A percentile compares a stretch with the other conserved stretches of the same genome.
Evolutionary conservation across 495 filamentous ascomycete genomes (phyloP).

Genomic region (Corynascus novoguineensis): DNA sequence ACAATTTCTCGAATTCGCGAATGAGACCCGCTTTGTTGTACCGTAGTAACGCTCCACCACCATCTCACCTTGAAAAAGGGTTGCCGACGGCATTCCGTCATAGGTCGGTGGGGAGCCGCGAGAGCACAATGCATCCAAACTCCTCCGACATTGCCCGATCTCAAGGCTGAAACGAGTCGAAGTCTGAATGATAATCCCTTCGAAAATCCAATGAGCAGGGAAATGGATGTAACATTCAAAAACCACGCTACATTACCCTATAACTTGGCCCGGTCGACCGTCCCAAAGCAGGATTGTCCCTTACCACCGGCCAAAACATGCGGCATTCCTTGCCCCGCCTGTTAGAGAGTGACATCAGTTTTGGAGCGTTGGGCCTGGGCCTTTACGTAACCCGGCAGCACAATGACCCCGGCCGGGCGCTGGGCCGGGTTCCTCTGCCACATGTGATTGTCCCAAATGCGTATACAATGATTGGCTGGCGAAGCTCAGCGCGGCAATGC

Average conservation of each 20-base stretch:
- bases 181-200: not conserved
- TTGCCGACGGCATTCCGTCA: slow-evolving; percentile 28
- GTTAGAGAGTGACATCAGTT: slow-evolving; percentile 13
- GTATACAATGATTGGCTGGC: slow-evolving; percentile 16
- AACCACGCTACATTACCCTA: too few species aligned
- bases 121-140: slow-evolving; percentile 6
- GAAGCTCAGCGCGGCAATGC: slow-evolving; percentile 5
- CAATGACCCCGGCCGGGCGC: slow-evolving; percentile 13
- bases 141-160: slow-evolving; percentile 28
- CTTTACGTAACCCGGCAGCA: slow-evolving; percentile 27
- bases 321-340: not conserved
- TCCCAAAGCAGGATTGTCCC: not conserved
- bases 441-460: slow-evolving; percentile 24
- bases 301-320: not conserved
- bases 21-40: not conserved
- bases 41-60: not conserved
- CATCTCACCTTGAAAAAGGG: slow-evolving; percentile 7
- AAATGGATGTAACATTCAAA: too few species aligned
- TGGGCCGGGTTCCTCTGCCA: slow-evolving; percentile 4
- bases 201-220: not conserved
- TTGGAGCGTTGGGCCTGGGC: slow-evolving; percentile 9
- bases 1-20: not conserved
- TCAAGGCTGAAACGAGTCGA: not conserved
- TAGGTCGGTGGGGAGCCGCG: slow-evolving; percentile 11
- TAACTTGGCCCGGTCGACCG: not conserved